phyloP scores from a whole-genome alignment of 73 alveolate genomes.

The Paramecium bursaria region DNA sequence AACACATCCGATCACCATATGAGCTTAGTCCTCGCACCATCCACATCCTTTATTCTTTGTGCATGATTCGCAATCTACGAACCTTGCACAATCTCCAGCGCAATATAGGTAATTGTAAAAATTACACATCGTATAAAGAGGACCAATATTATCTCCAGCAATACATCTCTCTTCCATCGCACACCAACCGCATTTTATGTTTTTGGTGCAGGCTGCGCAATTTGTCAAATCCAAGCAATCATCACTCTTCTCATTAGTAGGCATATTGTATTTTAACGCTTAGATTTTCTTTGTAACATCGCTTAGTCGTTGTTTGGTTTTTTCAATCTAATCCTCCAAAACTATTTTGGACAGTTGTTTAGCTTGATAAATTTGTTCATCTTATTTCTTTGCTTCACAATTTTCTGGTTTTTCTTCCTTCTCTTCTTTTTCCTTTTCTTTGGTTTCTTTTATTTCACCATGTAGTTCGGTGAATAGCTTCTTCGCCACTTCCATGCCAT shows the following conservation, averaged over 20 bases:
- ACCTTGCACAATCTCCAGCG: constrained; percentile 70
- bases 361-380: constrained; percentile 55
- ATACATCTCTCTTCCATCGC: constrained; percentile 67
- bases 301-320: constrained; percentile 23
- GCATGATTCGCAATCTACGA: constrained; percentile 69
- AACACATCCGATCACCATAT: constrained; percentile 41
- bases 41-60: constrained; percentile 49
- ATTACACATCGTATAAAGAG: constrained; percentile 66
- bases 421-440: not conserved
- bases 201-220: constrained; percentile 66
- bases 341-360: constrained; percentile 53
- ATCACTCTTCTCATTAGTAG: constrained; percentile 50
- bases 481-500: constrained; percentile 46
- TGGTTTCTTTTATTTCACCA: constrained; percentile 1
- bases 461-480: constrained; percentile 1
- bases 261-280: constrained; percentile 43
- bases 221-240: constrained; percentile 44
- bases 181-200: constrained; percentile 72
- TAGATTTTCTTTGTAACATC: constrained; percentile 30
- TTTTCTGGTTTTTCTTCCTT: not conserved
- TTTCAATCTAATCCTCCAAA: constrained; percentile 55
- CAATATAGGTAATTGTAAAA: constrained; percentile 67
- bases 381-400: constrained; percentile 49
- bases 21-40: constrained; percentile 63
- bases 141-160: constrained; percentile 71